Base-by-base conservation (phyloP, 805 yeast species). In the Candida schatavii region DNA sequence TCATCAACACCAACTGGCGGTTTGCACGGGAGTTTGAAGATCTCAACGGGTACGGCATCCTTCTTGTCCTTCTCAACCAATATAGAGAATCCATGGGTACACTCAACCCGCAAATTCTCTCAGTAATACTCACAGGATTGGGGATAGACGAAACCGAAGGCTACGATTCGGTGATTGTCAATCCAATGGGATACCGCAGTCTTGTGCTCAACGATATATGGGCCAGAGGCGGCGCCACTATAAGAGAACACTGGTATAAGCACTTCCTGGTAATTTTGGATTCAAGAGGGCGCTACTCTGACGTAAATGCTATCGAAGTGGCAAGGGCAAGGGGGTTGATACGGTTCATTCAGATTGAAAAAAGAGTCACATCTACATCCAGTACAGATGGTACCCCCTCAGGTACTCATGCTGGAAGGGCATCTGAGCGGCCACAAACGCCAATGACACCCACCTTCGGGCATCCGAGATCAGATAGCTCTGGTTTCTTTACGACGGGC, bases 41-140 rank as follows among this genome's bases (percentile, higher is more conserved):
- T 14, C 64, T 68, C 3, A 75, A 74, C 47, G 89, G 89, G 1
- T 85, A 79, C 50, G 78, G 78, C 20, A 69, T 82, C 2, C 54
- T 85, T 1, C 72, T 77, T 0, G 72, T 82, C 0, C 52, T 85
- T 6, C 51, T 83, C 21, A 75, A 72, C 31, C 62, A 72, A 21
- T 80, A 78, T 51, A 69, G 65, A 46, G 54, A 51, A 3, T 47
- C 51, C 39, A 59, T 75, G 3, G 35, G 35, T n/a, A 5, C 4
- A 5, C 9, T 31, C 4, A 47, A 76, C n/a, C 37, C 37, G 9
- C 15, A 14, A 22, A 25, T 35, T 13, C 22, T 35, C 11, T 7
- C 5, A 5, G 10, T 25, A 13, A 9, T 35, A 19, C n/a, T 35
- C 13, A 13, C 29, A 22, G 14, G n/a, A 11, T 9, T 35, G 13